A percentile compares a stretch with the other conserved stretches of the same genome.
Conservation (phyloP, 192 early-diverging fungal genomes). For the Tieghemiomyces parasiticus region DNA sequence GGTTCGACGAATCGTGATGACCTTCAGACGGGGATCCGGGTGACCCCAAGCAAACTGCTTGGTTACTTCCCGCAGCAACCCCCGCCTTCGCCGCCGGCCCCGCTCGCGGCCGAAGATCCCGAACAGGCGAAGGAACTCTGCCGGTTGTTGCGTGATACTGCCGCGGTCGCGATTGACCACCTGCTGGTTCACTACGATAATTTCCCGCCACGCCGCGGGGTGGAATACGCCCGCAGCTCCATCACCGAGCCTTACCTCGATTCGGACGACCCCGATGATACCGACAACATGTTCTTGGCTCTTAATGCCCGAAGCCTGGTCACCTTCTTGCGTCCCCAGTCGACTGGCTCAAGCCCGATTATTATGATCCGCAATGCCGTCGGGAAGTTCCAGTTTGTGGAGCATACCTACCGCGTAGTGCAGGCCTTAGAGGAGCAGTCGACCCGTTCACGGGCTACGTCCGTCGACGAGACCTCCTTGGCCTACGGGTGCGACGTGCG, state of each 20-base stretch:
- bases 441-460: no score
- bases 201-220: not conserved
- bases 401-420: not conserved
- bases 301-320: not conserved
- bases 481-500: not conserved
- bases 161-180: not conserved
- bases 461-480: no score
- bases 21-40: no score
- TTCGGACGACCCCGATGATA: not conserved
- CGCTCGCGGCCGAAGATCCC: no score
- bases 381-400: not conserved
- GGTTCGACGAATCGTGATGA: no score
- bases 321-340: not conserved
- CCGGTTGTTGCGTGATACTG: not conserved
- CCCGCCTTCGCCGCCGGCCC: no score
- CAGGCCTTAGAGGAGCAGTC: no score
- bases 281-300: not conserved
- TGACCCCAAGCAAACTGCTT: no score
- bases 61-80: no score
- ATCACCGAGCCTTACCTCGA: not conserved
- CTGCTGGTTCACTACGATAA: not conserved
- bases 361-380: not conserved
- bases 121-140: no score
- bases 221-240: not conserved
- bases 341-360: not conserved